Percentiles rank a stretch among this genome's conserved stretches.
phyloP scores from a whole-genome alignment of 169 alveolate genomes.

The Cryptosporidium tyzzeri region DNA sequence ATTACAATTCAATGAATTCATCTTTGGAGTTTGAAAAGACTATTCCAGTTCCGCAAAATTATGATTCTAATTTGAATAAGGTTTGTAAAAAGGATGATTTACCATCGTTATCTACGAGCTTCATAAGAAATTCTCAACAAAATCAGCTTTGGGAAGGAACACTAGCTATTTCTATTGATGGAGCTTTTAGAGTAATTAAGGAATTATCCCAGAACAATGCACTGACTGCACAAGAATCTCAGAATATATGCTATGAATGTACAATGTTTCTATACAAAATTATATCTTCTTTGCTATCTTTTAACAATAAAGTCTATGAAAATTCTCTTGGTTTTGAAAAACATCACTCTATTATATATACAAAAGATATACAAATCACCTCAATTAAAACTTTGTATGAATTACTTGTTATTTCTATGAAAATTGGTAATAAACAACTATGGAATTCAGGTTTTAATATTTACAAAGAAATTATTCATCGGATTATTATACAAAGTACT shows the following conservation, averaged over 20 bases:
- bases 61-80: not conserved
- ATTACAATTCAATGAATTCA: not conserved
- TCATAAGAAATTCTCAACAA: slow-evolving; percentile 14
- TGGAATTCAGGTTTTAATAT: slow-evolving; percentile 14
- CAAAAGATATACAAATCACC: slow-evolving; percentile 28
- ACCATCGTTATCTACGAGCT: not conserved
- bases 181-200: slow-evolving; percentile 37
- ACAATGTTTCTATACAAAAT: not conserved
- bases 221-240: not conserved
- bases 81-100: not conserved
- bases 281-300: not conserved
- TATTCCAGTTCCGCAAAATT: not conserved
- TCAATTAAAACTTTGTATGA: slow-evolving; percentile 46
- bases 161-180: slow-evolving; percentile 48
- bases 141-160: slow-evolving; percentile 53
- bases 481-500: slow-evolving; percentile 8
- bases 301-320: not conserved
- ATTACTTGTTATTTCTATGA: slow-evolving; percentile 11
- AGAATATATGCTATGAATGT: slow-evolving; percentile 8
- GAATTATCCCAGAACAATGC: not conserved
- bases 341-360: not conserved
- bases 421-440: slow-evolving; percentile 2
- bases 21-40: not conserved
- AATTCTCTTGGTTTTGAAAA: not conserved
- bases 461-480: slow-evolving; percentile 13